phyloP scores from a whole-genome alignment of 2,329 filamentous ascomycete species.

The Tolypocladium album region DNA sequence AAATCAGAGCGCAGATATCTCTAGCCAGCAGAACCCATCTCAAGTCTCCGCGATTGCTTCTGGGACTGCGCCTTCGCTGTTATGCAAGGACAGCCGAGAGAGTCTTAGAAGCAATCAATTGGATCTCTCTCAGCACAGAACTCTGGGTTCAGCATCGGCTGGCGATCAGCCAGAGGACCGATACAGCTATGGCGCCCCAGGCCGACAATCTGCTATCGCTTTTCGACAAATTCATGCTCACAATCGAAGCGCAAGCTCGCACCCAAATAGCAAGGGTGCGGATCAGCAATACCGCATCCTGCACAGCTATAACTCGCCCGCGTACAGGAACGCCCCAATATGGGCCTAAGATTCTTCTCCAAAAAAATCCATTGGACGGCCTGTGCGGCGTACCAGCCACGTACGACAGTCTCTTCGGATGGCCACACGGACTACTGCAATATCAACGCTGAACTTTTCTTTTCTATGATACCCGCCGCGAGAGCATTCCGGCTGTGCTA shows the following conservation, averaged over 20 bases:
- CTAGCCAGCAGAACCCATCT: slow-evolving; percentile 6
- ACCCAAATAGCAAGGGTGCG: slow-evolving; percentile 7
- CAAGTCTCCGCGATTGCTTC: background rate
- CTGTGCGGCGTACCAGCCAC: background rate
- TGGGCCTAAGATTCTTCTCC: slow-evolving; percentile 30
- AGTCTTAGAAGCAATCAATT: background rate
- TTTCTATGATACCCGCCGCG: background rate
- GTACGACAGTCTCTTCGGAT: background rate
- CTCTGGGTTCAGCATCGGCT: background rate
- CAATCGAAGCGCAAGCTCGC: slow-evolving; percentile 21
- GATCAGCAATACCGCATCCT: slow-evolving; percentile 36
- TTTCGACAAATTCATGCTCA: slow-evolving; percentile 25
- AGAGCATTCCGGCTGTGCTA: background rate
- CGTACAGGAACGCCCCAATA: slow-evolving; percentile 43
- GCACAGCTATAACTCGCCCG: slow-evolving; percentile 49
- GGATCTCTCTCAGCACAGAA: background rate
- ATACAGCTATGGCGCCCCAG: background rate
- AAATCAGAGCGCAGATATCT: slow-evolving; percentile 22
- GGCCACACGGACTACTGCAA: background rate
- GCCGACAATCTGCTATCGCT: slow-evolving; percentile 19
- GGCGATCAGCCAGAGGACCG: slow-evolving; percentile 1
- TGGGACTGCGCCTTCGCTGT: background rate
- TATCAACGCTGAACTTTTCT: background rate
- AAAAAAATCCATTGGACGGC: background rate
- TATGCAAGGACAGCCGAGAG: background rate